Evolutionary conservation across 2,329 filamentous ascomycete genomes (phyloP), one percentile per base, ranked within the genome.

Genomic region (Fusarium luffae): DNA sequence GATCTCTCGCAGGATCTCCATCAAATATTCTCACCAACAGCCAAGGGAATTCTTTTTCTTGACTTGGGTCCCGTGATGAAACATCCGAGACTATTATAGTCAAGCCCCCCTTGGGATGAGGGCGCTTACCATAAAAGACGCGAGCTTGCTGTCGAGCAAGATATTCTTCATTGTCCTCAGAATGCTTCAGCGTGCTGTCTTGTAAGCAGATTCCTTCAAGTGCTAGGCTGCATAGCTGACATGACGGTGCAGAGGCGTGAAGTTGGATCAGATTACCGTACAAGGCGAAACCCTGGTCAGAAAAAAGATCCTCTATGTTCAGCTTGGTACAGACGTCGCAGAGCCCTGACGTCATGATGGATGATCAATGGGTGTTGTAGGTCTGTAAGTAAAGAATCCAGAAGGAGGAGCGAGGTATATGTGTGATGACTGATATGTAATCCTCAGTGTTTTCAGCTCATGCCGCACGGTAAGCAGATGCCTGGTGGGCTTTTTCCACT

Each of bases 321-420:
- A 62, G 21, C 2, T n/a, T 32, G 16, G 14, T 12, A n/a, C 59
- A 62, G 7, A n/a, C n/a, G 10, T 16, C 18, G 28, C 59, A 62
- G 3, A 62, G 40, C 5, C 16, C 2, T 16, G 21, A n/a, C 11
- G 0, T 5, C 28, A 34, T 49, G 11, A 3, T 14, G 18, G 21
- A 21, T 21, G 21, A 21, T 21, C 21, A 21, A 21, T 21, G 21
- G 21, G 21, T 21, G 21, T 21, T 21, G 21, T 21, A 21, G 21
- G 21, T 4, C 21, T 21, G 21, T 21, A 21, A 21, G 21, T 21
- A 21, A 21, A 21, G 21, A 21, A 21, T 21, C 21, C 21, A 21
- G 21, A 21, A 21, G 21, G 21, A 21, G 21, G 21, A 21, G 21
- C 21, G 21, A 21, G 21, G 21, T 21, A 21, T 18, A 18, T 18